A percentile compares a stretch with the other conserved stretches of the same genome.
These are phyloP conservation scores for Argentina anserina DNA, from an alignment of 306 rosid species.

Conservation along the genomic window DNA sequence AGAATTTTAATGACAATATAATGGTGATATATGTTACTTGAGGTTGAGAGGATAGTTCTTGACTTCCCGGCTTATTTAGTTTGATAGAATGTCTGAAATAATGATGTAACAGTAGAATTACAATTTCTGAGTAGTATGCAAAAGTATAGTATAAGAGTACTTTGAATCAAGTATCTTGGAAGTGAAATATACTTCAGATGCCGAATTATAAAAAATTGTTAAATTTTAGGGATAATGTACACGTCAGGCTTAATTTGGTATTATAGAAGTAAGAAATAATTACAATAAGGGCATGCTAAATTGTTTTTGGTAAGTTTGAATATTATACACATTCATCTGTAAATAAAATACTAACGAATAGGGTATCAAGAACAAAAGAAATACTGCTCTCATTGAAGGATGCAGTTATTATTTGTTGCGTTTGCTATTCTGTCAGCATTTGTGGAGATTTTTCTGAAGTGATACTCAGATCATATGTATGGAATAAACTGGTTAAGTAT, in stretches of 20 bases:
- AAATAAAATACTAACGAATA: no score
- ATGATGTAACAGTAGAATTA: background rate
- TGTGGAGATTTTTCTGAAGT: background rate
- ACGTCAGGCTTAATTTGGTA: background rate
- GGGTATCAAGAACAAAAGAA: background rate
- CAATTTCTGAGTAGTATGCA: background rate
- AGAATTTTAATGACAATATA: background rate
- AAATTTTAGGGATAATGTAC: background rate
- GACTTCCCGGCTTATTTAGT: background rate
- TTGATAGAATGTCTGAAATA: background rate
- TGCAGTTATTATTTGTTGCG: background rate
- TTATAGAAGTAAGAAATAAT: background rate
- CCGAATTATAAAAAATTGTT: background rate
- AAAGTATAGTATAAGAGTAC: background rate
- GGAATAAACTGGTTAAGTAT: background rate
- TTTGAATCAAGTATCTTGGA: background rate
- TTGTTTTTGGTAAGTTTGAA: background rate
- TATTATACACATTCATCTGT: background rate
- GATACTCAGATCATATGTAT: background rate
- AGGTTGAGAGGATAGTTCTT: background rate
- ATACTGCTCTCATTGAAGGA: background rate
- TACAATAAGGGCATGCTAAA: background rate
- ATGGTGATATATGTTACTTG: no score
- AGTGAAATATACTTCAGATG: background rate
- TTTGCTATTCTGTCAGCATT: background rate